Conservation (phyloP, 805 yeast genomes). For the Zygosaccharomyces rouxii region DNA sequence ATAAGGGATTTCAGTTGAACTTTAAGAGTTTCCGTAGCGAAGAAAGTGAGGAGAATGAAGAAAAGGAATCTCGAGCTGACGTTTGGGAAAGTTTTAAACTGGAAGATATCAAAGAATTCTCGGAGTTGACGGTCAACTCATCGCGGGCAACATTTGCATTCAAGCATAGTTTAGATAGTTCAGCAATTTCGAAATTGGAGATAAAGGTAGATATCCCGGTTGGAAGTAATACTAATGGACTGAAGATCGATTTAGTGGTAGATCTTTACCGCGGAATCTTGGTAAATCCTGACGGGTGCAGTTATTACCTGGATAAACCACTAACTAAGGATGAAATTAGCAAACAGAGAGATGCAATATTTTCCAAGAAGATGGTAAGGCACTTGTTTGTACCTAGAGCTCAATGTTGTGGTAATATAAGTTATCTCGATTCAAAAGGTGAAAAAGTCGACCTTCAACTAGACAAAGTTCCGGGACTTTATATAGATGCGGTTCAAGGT, state of each 20-base stretch:
- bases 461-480: slow-evolving; percentile 45
- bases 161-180: slow-evolving; percentile 8
- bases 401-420: slow-evolving; percentile 53
- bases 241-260: slow-evolving; percentile 21
- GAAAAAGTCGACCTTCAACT: slow-evolving; percentile 28
- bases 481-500: slow-evolving; percentile 85
- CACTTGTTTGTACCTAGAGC: slow-evolving; percentile 84
- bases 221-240: slow-evolving; percentile 1
- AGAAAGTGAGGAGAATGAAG: slow-evolving; percentile 7
- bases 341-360: slow-evolving; percentile 57
- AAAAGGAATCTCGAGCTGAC: slow-evolving; percentile 31
- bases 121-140: slow-evolving; percentile 20
- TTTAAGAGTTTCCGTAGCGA: slow-evolving; percentile 39
- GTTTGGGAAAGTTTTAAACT: slow-evolving; percentile 49
- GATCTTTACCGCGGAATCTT: slow-evolving; percentile 51
- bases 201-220: slow-evolving; percentile 16
- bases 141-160: slow-evolving; percentile 21
- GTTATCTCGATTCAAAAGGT: slow-evolving; percentile 14
- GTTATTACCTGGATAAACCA: slow-evolving; percentile 58
- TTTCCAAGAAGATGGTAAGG: slow-evolving; percentile 49
- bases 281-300: slow-evolving; percentile 72
- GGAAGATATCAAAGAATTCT: slow-evolving; percentile 17
- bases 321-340: slow-evolving; percentile 8
- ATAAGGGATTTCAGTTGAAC: slow-evolving; percentile 51
- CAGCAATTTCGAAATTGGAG: slow-evolving; percentile 13